Base-by-base conservation (phyloP, 2,329 filamentous ascomycete genomes). In the Huntiella omanensis region DNA sequence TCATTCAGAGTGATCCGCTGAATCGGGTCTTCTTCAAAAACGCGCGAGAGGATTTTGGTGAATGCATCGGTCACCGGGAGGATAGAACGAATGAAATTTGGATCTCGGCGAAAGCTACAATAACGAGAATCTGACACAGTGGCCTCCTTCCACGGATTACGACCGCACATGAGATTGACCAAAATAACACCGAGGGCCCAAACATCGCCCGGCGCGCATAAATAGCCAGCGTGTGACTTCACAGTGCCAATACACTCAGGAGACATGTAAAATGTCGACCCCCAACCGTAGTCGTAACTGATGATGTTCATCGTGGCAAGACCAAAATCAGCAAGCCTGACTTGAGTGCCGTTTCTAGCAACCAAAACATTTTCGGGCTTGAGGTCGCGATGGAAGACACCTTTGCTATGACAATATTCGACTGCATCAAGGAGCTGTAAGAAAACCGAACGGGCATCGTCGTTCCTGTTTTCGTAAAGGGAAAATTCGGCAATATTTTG, bases 201-300 rank as follows among this genome's bases (percentile, higher is more conserved):
- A 55, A 96, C 78, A 63, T 98, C 91, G 66, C 96, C 98, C 49
- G 88, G 83, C 45, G 84, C 86, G 53, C 87, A 94, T 54, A 79
- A 79, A 63, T 98, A 98, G 62, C 32, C n/a, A 75, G 34, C 88
- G 28, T 81, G 62, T 73, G 77, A 57, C 67, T 80, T 64, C 48
- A 79, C 72, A 56, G 85, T 83, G 62, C 95, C 73, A 58, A 79
- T 77, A 60, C 91, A 98, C 75, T 98, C 91, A 75, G 91, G 91
- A 59, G 86, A 94, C 91, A 96, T 98, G 67, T 98, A 98, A 58
- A 96, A 96, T 11, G 88, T 96, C 32, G 91, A 96, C 52, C 91
- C 91, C 61, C 91, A 98, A 57, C 91, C 91, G 63, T 94, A 95
- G 62, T 98, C 91, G 55, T 86, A 82, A 53, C 88, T 94, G 54